Base-by-base conservation (phyloP, 495 filamentous ascomycete genomes). In the Daldinia decipiens region DNA sequence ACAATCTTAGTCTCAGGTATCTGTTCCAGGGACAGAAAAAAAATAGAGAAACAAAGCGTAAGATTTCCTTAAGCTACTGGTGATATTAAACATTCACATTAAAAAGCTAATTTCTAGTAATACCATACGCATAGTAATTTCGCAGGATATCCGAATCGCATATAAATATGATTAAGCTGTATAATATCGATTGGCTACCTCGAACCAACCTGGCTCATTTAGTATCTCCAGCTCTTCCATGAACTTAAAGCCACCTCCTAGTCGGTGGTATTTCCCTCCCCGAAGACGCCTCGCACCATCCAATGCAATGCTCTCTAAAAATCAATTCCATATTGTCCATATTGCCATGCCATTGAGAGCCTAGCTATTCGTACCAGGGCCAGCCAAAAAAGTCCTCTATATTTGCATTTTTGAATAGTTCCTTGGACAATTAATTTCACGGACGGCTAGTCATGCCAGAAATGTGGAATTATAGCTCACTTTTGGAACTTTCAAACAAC, bases 231-330 rank as follows among this genome's bases (percentile, higher is more conserved):
- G 43, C 17, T 21, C 19, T 24, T 47, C 9, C 43, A 12, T 47
- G 2, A 5, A 8, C 43, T 24, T 12, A 1, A 21, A 47, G 21
- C 21, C 9, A 24, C 17, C 40, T 45, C n/a, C 40, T 53, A 50
- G 60, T 39, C 45, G 8, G 57, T 24, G 29, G 9, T 27, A 50
- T 21, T 26, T 38, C 17, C 40, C 19, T 58, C 19, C 13, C 40
- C 1, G 21, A 32, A 26, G 24, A 47, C 38, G 24, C 51, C 19
- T 19, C n/a, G 24, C 19, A 4, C 12, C 8, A 29, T 53, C n/a
- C 19, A 32, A 65, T 55, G 60, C 50, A 55, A 62, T 51, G 31
- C 19, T 53, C 24, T 31, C 2, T 31, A 29, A 26, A 26, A 21
- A 47, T 21, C 34, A 36, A 0, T 13, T 36, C 34, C 34, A 13